These are phyloP conservation scores for Haplosporangium gracile DNA, from an alignment of 192 early-diverging fungal species.

Conservation along the genomic window DNA sequence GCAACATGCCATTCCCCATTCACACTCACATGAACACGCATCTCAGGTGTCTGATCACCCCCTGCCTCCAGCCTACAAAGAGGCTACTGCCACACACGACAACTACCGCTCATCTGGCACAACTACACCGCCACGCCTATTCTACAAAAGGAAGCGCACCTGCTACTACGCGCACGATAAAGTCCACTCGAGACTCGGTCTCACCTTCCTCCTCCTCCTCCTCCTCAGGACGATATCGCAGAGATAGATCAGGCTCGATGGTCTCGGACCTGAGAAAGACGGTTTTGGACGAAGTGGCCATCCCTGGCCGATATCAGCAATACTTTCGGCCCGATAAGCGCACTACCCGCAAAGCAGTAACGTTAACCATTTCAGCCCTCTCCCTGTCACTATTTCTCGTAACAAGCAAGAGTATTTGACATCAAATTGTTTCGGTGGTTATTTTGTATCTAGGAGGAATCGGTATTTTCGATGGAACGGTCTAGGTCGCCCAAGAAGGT, in stretches of 20 bases:
- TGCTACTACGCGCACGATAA: not conserved
- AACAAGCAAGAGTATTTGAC: no score
- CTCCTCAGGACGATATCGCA: not conserved
- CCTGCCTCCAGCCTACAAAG: not conserved
- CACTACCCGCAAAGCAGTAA: slow-evolving; percentile 24
- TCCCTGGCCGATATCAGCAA: slow-evolving; percentile 38
- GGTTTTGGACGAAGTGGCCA: slow-evolving; percentile 43
- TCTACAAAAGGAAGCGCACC: not conserved
- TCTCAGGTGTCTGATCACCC: not conserved
- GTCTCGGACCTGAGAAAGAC: slow-evolving; percentile 7
- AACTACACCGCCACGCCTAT: not conserved
- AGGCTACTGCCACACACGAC: not conserved
- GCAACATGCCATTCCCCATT: not conserved
- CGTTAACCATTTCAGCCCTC: no score
- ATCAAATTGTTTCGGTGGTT: no score
- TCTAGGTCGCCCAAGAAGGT: slow-evolving; percentile 29
- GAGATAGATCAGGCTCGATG: not conserved
- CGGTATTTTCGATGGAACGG: not conserved
- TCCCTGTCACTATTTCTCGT: not conserved
- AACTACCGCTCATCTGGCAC: not conserved
- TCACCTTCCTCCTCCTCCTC: not conserved
- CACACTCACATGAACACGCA: not conserved
- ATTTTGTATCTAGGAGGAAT: slow-evolving; percentile 9
- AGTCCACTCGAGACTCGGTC: not conserved
- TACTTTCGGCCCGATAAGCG: slow-evolving; percentile 50